Evolutionary conservation across 2,329 filamentous ascomycete species (phyloP).

Genomic region (Basipetospora chlamydospora): DNA sequence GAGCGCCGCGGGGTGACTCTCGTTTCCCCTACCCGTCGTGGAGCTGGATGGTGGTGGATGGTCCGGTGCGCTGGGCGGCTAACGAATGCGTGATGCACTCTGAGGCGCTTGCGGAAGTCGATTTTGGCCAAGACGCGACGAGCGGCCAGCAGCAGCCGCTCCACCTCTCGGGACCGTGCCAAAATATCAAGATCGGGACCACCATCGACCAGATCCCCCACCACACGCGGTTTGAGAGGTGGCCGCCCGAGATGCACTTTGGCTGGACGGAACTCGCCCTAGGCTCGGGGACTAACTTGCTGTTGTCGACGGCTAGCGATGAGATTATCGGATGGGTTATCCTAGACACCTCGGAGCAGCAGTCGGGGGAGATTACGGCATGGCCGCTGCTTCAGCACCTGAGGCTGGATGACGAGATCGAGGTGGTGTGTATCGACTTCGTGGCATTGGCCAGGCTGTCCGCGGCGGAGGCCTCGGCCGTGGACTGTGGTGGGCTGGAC

Average conservation of each 20-base stretch:
- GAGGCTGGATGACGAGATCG: slow-evolving; percentile 1
- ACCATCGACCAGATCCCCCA: background rate
- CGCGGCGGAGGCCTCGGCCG: background rate
- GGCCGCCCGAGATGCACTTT: slow-evolving; percentile 1
- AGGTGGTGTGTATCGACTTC: background rate
- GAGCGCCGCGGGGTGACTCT: background rate
- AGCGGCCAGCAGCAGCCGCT: background rate
- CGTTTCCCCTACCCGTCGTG: background rate
- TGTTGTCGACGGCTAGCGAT: background rate
- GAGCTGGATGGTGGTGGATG: slow-evolving; percentile 3
- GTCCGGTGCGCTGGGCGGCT: background rate
- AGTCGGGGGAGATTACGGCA: background rate
- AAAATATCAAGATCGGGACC: background rate
- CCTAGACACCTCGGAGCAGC: background rate
- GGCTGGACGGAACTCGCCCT: slow-evolving; percentile 1
- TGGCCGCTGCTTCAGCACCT: background rate
- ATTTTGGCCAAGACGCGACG: background rate
- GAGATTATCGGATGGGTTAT: background rate
- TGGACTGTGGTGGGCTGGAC: background rate
- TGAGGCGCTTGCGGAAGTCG: slow-evolving; percentile 1
- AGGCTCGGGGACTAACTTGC: background rate
- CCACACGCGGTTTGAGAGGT: background rate
- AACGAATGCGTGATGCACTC: background rate
- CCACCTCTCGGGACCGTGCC: background rate
- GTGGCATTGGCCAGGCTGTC: background rate